Base-by-base conservation (phyloP, 2,329 filamentous ascomycete genomes). In the Chaetomiaceae sp. region DNA sequence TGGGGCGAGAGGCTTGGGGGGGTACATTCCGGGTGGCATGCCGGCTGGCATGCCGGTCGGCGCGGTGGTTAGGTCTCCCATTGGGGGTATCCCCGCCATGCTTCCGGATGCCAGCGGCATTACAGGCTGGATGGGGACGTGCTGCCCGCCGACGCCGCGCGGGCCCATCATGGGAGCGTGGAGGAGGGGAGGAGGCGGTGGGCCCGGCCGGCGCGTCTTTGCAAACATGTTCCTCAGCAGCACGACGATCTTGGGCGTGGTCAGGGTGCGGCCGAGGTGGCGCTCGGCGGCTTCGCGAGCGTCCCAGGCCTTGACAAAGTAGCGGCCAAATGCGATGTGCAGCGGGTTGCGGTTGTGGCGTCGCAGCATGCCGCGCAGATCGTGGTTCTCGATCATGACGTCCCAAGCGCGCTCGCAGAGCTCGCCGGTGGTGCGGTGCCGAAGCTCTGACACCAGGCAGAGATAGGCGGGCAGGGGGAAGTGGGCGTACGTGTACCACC, bases 291-390 rank as follows among this genome's bases (percentile, higher is more conserved):
- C 68, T 57, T 76, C 75, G 48, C 76, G 74, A 2, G 77, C 77
- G 38, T 78, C 75, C 82, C 82, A 86, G 0, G 81, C 81, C 59
- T 81, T 83, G 51, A 85, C 66, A 35, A 86, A 78, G 16, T 79
- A 71, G 17, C 70, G 70, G 1, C 77, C 76, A 54, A 86, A 81
- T 1, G 76, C 75, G 25, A 76, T 66, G 58, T 82, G 79, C 67
- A 83, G 72, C 6, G 79, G 80, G 38, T 71, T 81, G 44, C 75
- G 72, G 42, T 76, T 65, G 51, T 76, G 72, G 38, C 72, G 72
- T 30, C 71, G 68, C 44, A 80, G 20, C 44, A 61, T 65, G 2
- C 74, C 73, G 37, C 79, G 69, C 23, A 72, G 69, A 5, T 78
- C 73, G 59, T 81, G 74, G 62, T 82, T 80, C 55, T 73, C 70